Percentiles rank a stretch among this genome's conserved stretches.
These are phyloP conservation scores for Acrasis kona DNA, from an alignment of 78 protist species.

Conservation along the genomic window DNA sequence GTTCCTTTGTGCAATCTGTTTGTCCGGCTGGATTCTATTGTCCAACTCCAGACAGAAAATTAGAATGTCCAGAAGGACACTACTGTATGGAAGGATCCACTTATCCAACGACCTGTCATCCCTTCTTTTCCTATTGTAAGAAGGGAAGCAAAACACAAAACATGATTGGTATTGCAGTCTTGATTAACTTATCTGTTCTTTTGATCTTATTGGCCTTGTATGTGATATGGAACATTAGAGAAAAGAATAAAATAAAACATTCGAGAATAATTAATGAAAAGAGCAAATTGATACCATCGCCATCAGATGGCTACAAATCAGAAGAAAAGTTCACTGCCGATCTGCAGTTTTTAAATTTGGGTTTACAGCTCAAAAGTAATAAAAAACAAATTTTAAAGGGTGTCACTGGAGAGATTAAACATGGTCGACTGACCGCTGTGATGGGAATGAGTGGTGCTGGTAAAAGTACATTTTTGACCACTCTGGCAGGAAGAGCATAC, in stretches of 20 bases:
- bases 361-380: neutral
- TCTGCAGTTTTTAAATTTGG: neutral
- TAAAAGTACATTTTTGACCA: constrained; percentile 33
- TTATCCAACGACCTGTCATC: neutral
- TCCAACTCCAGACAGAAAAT: neutral
- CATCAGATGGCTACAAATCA: too few species aligned
- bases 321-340: neutral
- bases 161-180: too few species aligned
- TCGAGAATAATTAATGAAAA: too few species aligned
- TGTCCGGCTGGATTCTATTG: neutral
- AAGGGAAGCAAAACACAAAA: too few species aligned
- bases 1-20: neutral
- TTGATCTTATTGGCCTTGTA: too few species aligned
- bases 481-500: constrained; percentile 11
- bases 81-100: constrained; percentile 2
- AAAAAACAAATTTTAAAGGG: constrained; percentile 4
- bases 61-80: constrained; percentile 6
- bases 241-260: too few species aligned
- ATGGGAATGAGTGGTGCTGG: constrained; percentile 54
- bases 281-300: constrained; percentile 6
- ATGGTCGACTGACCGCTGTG: neutral
- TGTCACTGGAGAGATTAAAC: neutral
- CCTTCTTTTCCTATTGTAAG: neutral
- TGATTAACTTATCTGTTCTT: too few species aligned
- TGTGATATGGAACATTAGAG: too few species aligned